A percentile compares a stretch with the other conserved stretches of the same genome.
Conservation (phyloP, 148 eudicot species). For the Oxyria digyna region DNA sequence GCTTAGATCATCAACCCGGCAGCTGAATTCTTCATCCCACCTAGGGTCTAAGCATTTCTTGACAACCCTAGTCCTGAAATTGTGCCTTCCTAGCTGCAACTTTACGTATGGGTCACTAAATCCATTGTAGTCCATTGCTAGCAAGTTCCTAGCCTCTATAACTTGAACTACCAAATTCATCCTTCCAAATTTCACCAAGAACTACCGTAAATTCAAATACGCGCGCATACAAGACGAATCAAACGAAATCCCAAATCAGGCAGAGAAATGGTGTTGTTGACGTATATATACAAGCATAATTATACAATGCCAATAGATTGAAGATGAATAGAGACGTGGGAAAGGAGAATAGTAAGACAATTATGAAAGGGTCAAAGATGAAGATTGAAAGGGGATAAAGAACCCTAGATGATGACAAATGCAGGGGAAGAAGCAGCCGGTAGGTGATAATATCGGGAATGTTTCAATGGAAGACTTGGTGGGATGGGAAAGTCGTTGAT, state of each 20-base stretch:
- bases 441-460: not conserved
- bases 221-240: not conserved
- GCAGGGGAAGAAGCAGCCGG: constrained; percentile 1
- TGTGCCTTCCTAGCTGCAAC: constrained; percentile 67
- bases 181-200: not conserved
- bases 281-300: not conserved
- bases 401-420: constrained; percentile 1
- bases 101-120: constrained; percentile 86
- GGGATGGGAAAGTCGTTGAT: not conserved
- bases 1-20: constrained; percentile 73
- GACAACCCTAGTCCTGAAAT: constrained; percentile 57
- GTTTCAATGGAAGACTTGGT: not conserved
- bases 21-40: constrained; percentile 78
- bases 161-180: constrained; percentile 41
- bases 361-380: not conserved
- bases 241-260: not conserved
- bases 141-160: constrained; percentile 74
- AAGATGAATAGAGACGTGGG: not conserved
- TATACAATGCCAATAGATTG: not conserved
- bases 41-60: constrained; percentile 80
- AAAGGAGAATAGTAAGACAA: not conserved
- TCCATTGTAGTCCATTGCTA: constrained; percentile 88
- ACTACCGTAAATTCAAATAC: not conserved
- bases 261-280: not conserved
- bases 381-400: not conserved